A percentile compares a stretch with the other conserved stretches of the same genome.
Evolutionary conservation across 164 flowering plant genomes (phyloP).

Genomic region (Aristolochia fimbriata): DNA sequence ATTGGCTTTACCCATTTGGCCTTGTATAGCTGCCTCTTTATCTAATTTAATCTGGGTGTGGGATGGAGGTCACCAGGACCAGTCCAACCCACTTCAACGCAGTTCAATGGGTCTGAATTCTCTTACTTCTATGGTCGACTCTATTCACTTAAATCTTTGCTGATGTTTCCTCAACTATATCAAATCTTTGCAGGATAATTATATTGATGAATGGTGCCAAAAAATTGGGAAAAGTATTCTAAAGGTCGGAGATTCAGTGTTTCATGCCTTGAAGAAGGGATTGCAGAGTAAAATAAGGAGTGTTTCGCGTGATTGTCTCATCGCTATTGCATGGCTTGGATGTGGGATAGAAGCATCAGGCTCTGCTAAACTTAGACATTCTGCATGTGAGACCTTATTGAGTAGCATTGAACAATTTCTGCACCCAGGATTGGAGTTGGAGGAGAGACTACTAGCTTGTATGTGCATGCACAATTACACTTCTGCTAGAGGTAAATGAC

Average conservation of each 20-base stretch:
- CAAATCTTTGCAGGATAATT: slow-evolving; percentile 38
- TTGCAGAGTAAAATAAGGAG: slow-evolving; percentile 43
- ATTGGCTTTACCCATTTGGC: no score
- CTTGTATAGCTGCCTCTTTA: no score
- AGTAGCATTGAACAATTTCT: slow-evolving; percentile 38
- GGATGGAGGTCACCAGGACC: no score
- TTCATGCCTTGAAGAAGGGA: slow-evolving; percentile 48
- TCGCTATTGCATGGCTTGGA: slow-evolving; percentile 63
- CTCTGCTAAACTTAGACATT: slow-evolving; percentile 28
- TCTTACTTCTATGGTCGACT: no score
- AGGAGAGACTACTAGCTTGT: slow-evolving; percentile 72
- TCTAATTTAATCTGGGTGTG: no score
- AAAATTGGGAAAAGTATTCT: slow-evolving; percentile 43
- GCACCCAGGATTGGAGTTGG: slow-evolving; percentile 68
- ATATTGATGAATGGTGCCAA: slow-evolving; percentile 50
- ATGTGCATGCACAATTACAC: slow-evolving; percentile 53
- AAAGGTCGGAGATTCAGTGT: slow-evolving; percentile 35
- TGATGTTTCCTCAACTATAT: not conserved
- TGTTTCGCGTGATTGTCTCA: slow-evolving; percentile 51
- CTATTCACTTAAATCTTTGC: no score
- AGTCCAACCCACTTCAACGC: no score
- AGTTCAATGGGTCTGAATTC: no score
- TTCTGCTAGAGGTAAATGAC: slow-evolving; percentile 55
- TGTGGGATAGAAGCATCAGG: slow-evolving; percentile 37
- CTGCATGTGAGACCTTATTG: slow-evolving; percentile 50